Evolutionary conservation across 495 filamentous ascomycete species (phyloP).

Genomic region (Penicilliopsis zonata): DNA sequence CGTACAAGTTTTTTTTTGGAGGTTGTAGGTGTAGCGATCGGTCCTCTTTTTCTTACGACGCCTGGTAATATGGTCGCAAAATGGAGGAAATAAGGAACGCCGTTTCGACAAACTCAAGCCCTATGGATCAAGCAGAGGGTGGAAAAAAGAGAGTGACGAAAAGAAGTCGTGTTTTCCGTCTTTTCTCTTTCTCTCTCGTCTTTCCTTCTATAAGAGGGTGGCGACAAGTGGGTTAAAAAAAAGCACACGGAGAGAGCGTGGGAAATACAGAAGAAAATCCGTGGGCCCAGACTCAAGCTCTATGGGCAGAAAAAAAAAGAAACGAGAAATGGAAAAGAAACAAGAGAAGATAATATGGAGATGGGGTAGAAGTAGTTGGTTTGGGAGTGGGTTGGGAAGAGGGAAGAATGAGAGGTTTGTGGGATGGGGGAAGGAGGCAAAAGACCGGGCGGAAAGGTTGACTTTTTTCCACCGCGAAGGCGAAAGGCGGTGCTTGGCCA

Average conservation of each 20-base stretch:
- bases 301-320: conserved; percentile 20
- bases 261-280: conserved; percentile 21
- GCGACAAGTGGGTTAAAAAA: conserved; percentile 15
- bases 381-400: conserved; percentile 18
- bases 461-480: neutral
- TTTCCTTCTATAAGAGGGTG: no score
- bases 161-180: conserved; percentile 13
- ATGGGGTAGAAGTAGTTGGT: conserved; percentile 6
- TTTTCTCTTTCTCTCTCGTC: conserved; percentile 4
- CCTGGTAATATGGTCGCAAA: no score
- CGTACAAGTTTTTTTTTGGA: no score
- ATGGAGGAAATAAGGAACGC: conserved; percentile 1
- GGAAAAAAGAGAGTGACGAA: conserved; percentile 23
- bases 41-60: no score
- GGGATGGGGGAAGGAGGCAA: conserved; percentile 14
- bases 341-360: conserved; percentile 13
- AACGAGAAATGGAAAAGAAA: conserved; percentile 13
- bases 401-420: conserved; percentile 9
- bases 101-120: no score
- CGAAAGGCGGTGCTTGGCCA: no score
- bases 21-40: no score
- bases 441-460: conserved; percentile 5
- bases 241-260: conserved; percentile 11
- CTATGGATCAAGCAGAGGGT: no score
- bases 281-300: conserved; percentile 20